Evolutionary conservation across 225 moss, liverwort and hornwort species (phyloP), one percentile per base, ranked within the genome.

Genomic region (Physcomitrellopsis africana): DNA sequence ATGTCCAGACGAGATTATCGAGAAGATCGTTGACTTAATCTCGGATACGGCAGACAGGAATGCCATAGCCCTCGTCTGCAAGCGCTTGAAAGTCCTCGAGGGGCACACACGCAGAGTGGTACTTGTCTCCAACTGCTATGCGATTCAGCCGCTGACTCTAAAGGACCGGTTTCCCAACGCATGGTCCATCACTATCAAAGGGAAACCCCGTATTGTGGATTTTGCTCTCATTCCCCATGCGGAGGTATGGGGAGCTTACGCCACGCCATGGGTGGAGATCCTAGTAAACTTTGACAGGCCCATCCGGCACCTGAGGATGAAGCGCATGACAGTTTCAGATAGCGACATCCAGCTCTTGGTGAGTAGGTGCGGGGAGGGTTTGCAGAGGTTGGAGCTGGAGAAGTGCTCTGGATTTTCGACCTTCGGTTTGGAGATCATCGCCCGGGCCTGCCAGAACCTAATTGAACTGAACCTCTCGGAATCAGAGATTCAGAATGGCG

Each of bases 361-460:
- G 19, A 51, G 72, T 65, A 60, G 15, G 7, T 86, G 89, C 27
- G 85, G 83, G 19, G 13, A 10, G 9, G 74, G 72, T 24, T 64
- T 89, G 74, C 81, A 80, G 60, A 55, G 14, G 9, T 68, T 89
- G 72, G 85, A 83, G 79, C 63, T 89, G 14, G 86, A 79, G 14
- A 89, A 89, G 58, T 89, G 89, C 66, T 85, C 83, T 4, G 89
- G 89, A 8, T 89, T 89, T 51, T 81, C 69, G 41, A 81, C 83
- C 15, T 18, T 2, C 8, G 89, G 84, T 13, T 75, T 89, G 79
- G 76, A 74, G 26, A 51, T 47, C 45, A 59, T 89, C 10, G 86
- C 86, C n/a, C 67, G 79, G 1, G 57, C 26, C 6, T 86, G 86
- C 55, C 74, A 37, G 10, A 83, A 83, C 79, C 76, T 86, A 10